phyloP scores from a whole-genome alignment of 106 monocot species.

The Phalaenopsis aphrodite region DNA sequence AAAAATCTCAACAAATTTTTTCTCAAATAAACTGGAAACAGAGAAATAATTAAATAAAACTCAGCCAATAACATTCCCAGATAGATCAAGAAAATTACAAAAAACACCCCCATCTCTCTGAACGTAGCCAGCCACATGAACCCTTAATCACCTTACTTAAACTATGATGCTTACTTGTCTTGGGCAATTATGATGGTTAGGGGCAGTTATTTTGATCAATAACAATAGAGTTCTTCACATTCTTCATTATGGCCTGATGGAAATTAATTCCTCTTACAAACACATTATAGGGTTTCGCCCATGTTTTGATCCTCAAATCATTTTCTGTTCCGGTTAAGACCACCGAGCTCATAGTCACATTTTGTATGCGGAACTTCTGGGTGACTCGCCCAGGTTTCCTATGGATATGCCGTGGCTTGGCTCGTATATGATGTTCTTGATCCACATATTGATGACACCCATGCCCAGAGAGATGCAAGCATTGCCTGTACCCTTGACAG shows the following conservation, averaged over 20 bases:
- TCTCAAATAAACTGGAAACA: no score
- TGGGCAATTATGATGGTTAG: constrained; percentile 8
- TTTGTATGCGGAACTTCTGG: constrained; percentile 8
- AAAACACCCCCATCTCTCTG: no score
- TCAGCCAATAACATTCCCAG: no score
- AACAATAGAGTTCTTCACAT: constrained; percentile 19
- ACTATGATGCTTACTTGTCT: constrained; percentile 9
- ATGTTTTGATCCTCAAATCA: constrained; percentile 23
- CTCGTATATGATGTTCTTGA: constrained; percentile 24
- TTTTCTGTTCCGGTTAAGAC: constrained; percentile 13
- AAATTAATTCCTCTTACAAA: constrained; percentile 18
- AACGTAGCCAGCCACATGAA: no score
- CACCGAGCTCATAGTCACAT: constrained; percentile 16
- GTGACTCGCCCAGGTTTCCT: constrained; percentile 19
- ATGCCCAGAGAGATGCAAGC: constrained; percentile 37
- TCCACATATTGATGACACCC: constrained; percentile 16
- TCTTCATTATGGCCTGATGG: constrained; percentile 15
- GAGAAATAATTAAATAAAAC: no score
- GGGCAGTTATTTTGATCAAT: constrained; percentile 29
- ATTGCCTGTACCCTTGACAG: constrained; percentile 22
- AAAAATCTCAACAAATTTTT: no score
- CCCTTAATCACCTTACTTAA: background rate
- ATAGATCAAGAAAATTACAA: no score
- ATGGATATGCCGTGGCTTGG: constrained; percentile 38
- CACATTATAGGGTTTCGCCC: constrained; percentile 10